phyloP scores from a whole-genome alignment of 2,329 filamentous ascomycete species.

The Dothideomycetidae sp. region DNA sequence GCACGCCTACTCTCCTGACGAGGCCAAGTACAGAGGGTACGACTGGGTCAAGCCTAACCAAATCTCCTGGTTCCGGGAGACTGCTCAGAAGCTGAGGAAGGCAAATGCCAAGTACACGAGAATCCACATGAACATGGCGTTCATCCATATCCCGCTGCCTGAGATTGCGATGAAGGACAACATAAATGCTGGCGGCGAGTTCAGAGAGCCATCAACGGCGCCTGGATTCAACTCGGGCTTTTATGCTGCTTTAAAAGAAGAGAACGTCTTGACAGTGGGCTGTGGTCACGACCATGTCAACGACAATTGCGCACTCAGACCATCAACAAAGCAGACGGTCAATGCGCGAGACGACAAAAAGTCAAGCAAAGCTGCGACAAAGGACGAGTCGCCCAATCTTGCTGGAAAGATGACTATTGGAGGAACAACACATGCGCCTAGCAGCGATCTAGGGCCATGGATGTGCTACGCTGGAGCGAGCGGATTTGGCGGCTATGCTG shows the following conservation, averaged over 20 bases:
- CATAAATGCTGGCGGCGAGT: constrained; percentile 48
- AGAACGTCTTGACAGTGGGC: constrained; percentile 74
- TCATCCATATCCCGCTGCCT: constrained; percentile 91
- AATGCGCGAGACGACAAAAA: not conserved
- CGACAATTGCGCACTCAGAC: constrained; percentile 71
- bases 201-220: constrained; percentile 73
- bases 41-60: constrained; percentile 94
- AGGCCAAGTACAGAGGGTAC: constrained; percentile 78
- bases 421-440: constrained; percentile 19
- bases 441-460: constrained; percentile 49
- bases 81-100: constrained; percentile 57
- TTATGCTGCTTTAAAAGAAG: constrained; percentile 71
- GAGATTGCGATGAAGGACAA: constrained; percentile 59
- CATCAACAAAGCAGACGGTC: constrained; percentile 6
- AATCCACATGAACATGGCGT: constrained; percentile 88
- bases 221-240: constrained; percentile 88
- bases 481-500: constrained; percentile 89
- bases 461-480: constrained; percentile 94
- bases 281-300: constrained; percentile 96
- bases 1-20: constrained; percentile 81
- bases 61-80: constrained; percentile 85
- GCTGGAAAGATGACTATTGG: constrained; percentile 24
- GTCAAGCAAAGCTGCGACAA: not conserved
- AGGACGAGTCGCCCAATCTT: not conserved
- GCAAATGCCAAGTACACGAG: constrained; percentile 63